Conservation (phyloP, 2,329 filamentous ascomycete genomes). For the Aspergillus felis region DNA sequence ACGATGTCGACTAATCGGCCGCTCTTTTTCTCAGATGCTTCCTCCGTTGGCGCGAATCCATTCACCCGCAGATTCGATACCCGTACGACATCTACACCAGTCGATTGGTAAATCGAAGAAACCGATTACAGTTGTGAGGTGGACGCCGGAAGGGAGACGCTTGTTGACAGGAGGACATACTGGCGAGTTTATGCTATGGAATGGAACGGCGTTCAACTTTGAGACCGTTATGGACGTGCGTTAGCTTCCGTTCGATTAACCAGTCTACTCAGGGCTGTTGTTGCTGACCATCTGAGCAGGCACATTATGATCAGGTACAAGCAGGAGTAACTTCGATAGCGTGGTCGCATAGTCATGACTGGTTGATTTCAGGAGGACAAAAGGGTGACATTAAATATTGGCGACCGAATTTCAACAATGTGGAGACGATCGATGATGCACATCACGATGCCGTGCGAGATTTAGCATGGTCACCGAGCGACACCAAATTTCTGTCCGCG, state of each 20-base stretch:
- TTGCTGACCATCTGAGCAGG: conserved; percentile 40
- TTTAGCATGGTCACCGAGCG: conserved; percentile 87
- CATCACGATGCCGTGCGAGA: conserved; percentile 88
- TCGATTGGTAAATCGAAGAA: conserved; percentile 98
- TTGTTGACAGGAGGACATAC: conserved; percentile 91
- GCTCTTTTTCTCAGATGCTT: conserved; percentile 62
- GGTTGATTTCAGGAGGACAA: conserved; percentile 93
- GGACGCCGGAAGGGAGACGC: conserved; percentile 92
- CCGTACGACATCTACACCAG: conserved; percentile 94
- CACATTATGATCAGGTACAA: conserved; percentile 64
- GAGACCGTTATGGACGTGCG: conserved; percentile 90
- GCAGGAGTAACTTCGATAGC: conserved; percentile 42
- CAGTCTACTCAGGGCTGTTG: not conserved
- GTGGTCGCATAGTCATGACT: conserved; percentile 95
- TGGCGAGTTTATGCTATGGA: conserved; percentile 98
- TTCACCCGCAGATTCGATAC: conserved; percentile 78
- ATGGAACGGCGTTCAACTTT: conserved; percentile 98
- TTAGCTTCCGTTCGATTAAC: conserved; percentile 3
- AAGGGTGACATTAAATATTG: conserved; percentile 97
- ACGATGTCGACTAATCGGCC: conserved; percentile 11
- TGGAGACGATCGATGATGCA: conserved; percentile 81
- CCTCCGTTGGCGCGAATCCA: conserved; percentile 73
- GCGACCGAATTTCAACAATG: conserved; percentile 99
- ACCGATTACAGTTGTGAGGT: conserved; percentile 92
- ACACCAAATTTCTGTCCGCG: conserved; percentile 93